Base-by-base conservation (phyloP, 2,329 filamentous ascomycete species). In the Curvularia verruculosa region DNA sequence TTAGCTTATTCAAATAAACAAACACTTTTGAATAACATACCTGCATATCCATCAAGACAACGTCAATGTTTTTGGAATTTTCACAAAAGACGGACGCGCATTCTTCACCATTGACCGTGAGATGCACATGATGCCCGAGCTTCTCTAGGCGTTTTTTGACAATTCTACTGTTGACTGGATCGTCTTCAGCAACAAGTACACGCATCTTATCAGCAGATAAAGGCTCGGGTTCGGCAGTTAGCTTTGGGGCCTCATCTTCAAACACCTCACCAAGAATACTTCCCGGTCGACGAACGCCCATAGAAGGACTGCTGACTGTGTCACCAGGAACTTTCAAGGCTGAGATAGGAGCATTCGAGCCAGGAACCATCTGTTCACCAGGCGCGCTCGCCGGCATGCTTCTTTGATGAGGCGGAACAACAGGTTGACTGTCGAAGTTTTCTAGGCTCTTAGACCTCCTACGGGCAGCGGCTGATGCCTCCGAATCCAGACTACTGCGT, bases 11-110 rank as follows among this genome's bases (percentile, higher is more conserved):
- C 8, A 2, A 18, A 24, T 1, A 23, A 5, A 15, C 18, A 15
- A 26, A n/a, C 24, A n/a, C n/a, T n/a, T n/a, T 24, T 36, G 15
- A 3, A 18, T 18, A 36, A 29, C 34, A 18, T 72, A 92, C 91
- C 83, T 96, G 91, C 84, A 96, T 92, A 71, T 96, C 92, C 92
- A 96, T 96, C 60, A 96, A 81, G 46, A 96, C 82, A 5, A 92
- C 87, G 72, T 96, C 91, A 68, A 90, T 95, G 21, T 78, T 77
- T 24, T 74, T 74, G 0, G 87, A 81, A 49, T 82, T 83, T 44
- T 91, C 88, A 48, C 82, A 83, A 73, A 90, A 93, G 4, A 86
- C 82, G 48, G 83, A 81, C 5, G 90, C 88, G 69, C 92, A 96
- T 68, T 96, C 91, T 70, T 95, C 89, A 7, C 92, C 92, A 60